Evolutionary conservation across 768 basidiomycete species (phyloP).

Genomic region (Lactarius psammicola): DNA sequence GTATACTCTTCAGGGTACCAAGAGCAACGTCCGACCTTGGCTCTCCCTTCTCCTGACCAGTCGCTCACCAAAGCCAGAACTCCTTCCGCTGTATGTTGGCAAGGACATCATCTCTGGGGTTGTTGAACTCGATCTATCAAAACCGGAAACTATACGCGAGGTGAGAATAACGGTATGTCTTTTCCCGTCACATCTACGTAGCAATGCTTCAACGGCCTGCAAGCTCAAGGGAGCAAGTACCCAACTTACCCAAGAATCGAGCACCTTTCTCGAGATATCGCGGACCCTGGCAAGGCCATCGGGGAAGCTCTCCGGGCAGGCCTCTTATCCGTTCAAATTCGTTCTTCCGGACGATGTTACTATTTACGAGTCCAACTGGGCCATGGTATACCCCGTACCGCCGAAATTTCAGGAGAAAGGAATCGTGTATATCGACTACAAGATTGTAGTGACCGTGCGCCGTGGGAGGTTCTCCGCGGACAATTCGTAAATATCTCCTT

Average conservation of each 20-base stretch:
- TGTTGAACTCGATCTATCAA: slow-evolving; percentile 51
- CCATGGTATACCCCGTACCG: slow-evolving; percentile 45
- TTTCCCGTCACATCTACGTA: neutral
- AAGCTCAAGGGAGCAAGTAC: slow-evolving; percentile 22
- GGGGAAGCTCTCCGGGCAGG: slow-evolving; percentile 45
- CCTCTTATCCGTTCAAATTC: slow-evolving; percentile 50
- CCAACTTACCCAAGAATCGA: slow-evolving; percentile 47
- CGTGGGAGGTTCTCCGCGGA: slow-evolving; percentile 24
- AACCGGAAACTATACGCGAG: slow-evolving; percentile 48
- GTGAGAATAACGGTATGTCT: slow-evolving; percentile 47
- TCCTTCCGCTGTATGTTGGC: slow-evolving; percentile 47
- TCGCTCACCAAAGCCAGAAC: slow-evolving; percentile 40
- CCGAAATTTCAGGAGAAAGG: slow-evolving; percentile 47
- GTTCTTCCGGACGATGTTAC: slow-evolving; percentile 45
- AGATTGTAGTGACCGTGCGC: slow-evolving; percentile 19
- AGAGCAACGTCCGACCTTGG: slow-evolving; percentile 45
- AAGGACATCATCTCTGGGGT: slow-evolving; percentile 50
- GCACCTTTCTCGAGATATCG: slow-evolving; percentile 45
- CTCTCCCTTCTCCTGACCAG: slow-evolving; percentile 47
- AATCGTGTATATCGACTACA: slow-evolving; percentile 27
- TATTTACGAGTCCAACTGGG: slow-evolving; percentile 38
- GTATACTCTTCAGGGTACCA: slow-evolving; percentile 42
- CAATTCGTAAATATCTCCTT: slow-evolving; percentile 17
- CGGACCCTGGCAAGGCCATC: slow-evolving; percentile 44
- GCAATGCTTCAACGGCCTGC: neutral